These are phyloP conservation scores for Penicillium robsamsonii DNA, from an alignment of 495 filamentous ascomycete genomes.

Conservation along the genomic window DNA sequence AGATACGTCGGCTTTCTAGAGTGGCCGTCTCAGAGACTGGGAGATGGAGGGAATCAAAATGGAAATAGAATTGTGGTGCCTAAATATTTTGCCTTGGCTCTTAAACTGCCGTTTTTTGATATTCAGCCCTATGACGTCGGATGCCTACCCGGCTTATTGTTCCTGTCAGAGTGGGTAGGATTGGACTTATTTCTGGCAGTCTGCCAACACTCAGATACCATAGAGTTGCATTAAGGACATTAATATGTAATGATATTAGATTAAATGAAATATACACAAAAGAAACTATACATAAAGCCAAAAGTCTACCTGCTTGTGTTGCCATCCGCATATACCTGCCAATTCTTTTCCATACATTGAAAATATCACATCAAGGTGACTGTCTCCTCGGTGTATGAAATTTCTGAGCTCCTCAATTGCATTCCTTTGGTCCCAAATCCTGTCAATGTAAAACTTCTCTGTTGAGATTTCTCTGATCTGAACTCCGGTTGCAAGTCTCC, in stretches of 20 bases:
- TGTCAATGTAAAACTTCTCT: neutral
- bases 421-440: neutral
- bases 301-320: neutral
- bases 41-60: neutral
- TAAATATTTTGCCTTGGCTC: neutral
- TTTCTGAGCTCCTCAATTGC: neutral
- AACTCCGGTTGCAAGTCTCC: neutral
- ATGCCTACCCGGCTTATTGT: constrained; percentile 1
- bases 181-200: too few species aligned
- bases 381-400: neutral
- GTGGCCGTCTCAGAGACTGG: too few species aligned
- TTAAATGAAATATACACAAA: neutral
- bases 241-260: neutral
- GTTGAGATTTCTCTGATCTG: neutral
- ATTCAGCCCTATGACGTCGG: constrained; percentile 11
- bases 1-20: too few species aligned
- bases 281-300: neutral
- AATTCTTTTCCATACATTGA: neutral
- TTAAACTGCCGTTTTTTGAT: too few species aligned
- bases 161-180: too few species aligned
- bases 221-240: too few species aligned
- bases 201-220: too few species aligned
- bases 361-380: neutral
- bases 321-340: neutral
- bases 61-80: constrained; percentile 6